phyloP scores from a whole-genome alignment of 139 green algal species.

The Mesostigma viride region DNA sequence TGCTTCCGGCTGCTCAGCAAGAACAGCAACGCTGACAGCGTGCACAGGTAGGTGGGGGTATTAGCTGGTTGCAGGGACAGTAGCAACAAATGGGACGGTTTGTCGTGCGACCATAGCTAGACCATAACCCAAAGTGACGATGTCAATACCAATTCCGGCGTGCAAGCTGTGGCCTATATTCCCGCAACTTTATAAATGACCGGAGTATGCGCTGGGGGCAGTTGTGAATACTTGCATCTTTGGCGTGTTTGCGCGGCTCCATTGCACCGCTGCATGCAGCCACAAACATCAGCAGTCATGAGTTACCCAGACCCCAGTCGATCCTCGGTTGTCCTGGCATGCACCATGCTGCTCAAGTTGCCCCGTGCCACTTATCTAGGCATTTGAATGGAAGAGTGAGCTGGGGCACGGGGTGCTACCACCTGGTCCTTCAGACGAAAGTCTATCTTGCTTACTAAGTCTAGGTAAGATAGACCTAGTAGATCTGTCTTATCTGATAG shows the following conservation, averaged over 20 bases:
- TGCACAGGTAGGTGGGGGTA: not conserved
- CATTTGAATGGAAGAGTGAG: not conserved
- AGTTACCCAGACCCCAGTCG: no score
- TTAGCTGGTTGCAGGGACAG: not conserved
- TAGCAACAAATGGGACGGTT: not conserved
- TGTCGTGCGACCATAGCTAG: not conserved
- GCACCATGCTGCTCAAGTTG: not conserved
- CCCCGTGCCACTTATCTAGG: not conserved
- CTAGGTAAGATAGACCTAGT: constrained; percentile 5
- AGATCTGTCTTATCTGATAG: constrained; percentile 7
- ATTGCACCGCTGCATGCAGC: not conserved
- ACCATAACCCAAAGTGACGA: no score
- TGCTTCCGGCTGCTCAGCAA: constrained; percentile 20
- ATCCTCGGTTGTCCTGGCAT: no score
- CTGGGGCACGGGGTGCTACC: not conserved
- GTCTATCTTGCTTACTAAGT: not conserved
- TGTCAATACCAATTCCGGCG: no score
- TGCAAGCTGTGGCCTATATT: not conserved
- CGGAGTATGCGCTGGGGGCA: not conserved
- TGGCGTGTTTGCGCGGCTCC: not conserved
- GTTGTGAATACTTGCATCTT: no score
- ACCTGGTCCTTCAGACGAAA: not conserved
- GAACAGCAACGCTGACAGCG: not conserved
- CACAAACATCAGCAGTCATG: not conserved
- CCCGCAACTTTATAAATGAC: not conserved